A percentile compares a stretch with the other conserved stretches of the same genome.
phyloP scores from a whole-genome alignment of 345 rosid species.

The Geranium rotundifolium region DNA sequence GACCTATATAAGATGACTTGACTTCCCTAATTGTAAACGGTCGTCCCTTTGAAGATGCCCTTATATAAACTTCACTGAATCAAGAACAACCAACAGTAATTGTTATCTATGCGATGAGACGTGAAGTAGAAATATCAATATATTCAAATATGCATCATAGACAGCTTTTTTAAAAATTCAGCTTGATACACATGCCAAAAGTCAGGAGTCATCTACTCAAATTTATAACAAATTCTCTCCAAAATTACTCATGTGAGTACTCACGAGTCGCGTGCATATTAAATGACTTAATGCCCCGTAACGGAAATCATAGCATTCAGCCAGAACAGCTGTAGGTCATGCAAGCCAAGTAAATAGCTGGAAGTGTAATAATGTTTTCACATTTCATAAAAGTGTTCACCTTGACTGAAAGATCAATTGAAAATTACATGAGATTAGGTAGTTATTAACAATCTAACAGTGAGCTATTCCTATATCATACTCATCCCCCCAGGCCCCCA shows the following conservation, averaged over 20 bases:
- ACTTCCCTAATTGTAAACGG: slow-evolving; percentile 87
- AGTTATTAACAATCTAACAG: neutral
- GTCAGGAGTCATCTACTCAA: no score
- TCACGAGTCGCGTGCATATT: no score
- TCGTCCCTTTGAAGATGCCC: slow-evolving; percentile 69
- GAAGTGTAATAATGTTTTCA: no score
- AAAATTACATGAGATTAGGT: neutral
- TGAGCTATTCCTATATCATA: neutral
- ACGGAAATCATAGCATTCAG: neutral
- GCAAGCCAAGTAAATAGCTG: no score
- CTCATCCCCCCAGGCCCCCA: neutral
- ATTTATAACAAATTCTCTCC: no score
- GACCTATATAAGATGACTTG: slow-evolving; percentile 85
- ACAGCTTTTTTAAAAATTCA: no score
- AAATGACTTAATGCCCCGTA: neutral
- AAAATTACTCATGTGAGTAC: no score
- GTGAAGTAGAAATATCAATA: neutral
- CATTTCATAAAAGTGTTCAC: no score
- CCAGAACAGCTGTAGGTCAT: neutral
- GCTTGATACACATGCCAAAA: no score
- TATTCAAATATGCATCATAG: neutral
- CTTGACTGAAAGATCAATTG: neutral
- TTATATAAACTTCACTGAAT: slow-evolving; percentile 79
- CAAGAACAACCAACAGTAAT: slow-evolving; percentile 7
- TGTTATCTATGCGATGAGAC: neutral